Percentiles rank a stretch among this genome's conserved stretches.
Evolutionary conservation across 306 rosid genomes (phyloP).

Genomic region (Arachis stenosperma): DNA sequence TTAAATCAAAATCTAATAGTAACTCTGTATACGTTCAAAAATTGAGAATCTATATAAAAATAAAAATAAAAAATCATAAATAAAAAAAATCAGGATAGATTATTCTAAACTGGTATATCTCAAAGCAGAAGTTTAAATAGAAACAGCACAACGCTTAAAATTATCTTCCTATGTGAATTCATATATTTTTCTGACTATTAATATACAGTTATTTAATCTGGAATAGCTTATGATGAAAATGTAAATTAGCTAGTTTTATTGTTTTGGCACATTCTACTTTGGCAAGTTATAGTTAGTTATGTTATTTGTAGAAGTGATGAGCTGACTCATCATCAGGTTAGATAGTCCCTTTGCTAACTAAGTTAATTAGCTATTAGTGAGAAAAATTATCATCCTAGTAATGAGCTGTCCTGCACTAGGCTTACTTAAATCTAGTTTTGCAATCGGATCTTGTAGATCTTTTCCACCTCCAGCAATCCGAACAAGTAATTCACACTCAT

Average conservation of each 20-base stretch:
- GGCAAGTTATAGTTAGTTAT: background rate
- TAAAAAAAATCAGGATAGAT: background rate
- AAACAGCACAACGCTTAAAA: background rate
- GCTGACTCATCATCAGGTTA: too few species aligned
- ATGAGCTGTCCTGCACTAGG: constrained; percentile 45
- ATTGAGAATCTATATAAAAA: background rate
- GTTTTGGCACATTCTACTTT: background rate
- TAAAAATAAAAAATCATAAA: background rate
- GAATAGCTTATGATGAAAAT: constrained; percentile 6
- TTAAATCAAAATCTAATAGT: constrained; percentile 5
- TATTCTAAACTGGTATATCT: constrained; percentile 11
- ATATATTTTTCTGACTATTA: background rate
- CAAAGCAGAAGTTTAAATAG: constrained; percentile 12
- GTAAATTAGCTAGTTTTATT: background rate
- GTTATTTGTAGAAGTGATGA: too few species aligned
- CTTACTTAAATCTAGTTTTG: constrained; percentile 46
- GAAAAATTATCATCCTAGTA: too few species aligned
- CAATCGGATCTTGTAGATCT: constrained; percentile 62
- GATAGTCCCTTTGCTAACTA: too few species aligned
- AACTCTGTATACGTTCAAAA: constrained; percentile 4
- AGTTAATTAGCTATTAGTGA: too few species aligned
- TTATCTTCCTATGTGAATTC: background rate
- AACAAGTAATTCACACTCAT: constrained; percentile 80
- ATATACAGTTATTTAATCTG: background rate
- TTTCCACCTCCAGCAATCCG: constrained; percentile 60